phyloP scores from a whole-genome alignment of 495 filamentous ascomycete genomes.

The Lepraria neglecta region DNA sequence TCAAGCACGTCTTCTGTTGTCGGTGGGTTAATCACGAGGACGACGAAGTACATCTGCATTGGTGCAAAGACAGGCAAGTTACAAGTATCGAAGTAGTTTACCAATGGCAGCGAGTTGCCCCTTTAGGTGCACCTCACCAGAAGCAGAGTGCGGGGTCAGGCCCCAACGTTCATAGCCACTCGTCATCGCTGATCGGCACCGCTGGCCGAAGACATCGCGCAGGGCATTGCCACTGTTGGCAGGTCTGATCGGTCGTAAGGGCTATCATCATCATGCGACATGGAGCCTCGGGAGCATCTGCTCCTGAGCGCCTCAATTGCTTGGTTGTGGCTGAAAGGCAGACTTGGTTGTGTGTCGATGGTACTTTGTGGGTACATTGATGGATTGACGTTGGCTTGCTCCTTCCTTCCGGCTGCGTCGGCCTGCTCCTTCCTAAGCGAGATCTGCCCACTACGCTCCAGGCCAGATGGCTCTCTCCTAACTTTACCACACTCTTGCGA shows the following conservation, averaged over 20 bases:
- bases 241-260: conserved; percentile 10
- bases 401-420: not conserved
- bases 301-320: not conserved
- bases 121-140: conserved; percentile 13
- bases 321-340: not conserved
- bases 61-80: conserved; percentile 16
- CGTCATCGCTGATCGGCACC: conserved; percentile 17
- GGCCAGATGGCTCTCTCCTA: too few relatives aligned
- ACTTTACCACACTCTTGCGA: not conserved
- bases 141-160: conserved; percentile 22
- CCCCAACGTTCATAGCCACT: conserved; percentile 2
- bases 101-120: conserved; percentile 19
- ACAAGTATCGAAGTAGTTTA: conserved; percentile 14
- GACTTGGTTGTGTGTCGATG: not conserved
- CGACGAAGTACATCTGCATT: conserved; percentile 19
- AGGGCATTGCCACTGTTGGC: conserved; percentile 6
- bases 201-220: not conserved
- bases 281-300: not conserved
- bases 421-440: not conserved
- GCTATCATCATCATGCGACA: not conserved
- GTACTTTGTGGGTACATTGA: conserved; percentile 12
- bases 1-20: conserved; percentile 3
- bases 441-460: not conserved
- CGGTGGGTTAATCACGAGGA: conserved; percentile 15
- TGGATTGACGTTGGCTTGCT: conserved; percentile 8